Conservation (phyloP, 768 basidiomycete genomes). For the Auriscalpium orientale region DNA sequence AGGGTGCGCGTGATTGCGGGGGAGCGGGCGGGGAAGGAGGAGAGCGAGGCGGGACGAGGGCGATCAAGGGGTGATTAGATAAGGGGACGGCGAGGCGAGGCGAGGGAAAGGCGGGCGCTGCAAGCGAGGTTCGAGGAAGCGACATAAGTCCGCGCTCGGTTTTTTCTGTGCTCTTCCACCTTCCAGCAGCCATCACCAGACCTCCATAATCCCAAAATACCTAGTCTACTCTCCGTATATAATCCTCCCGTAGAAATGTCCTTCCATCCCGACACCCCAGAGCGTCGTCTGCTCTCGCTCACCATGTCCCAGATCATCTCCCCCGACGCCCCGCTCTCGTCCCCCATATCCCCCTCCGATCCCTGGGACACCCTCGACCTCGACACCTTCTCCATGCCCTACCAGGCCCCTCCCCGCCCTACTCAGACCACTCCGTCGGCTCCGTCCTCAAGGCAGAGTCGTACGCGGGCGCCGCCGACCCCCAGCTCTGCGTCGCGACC, state of each 20-base stretch:
- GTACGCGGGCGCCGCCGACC: slow-evolving; percentile 37
- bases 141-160: slow-evolving; percentile 1
- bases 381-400: slow-evolving; percentile 21
- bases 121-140: not conserved
- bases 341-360: slow-evolving; percentile 38
- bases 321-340: slow-evolving; percentile 50
- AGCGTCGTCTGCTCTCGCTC: slow-evolving; percentile 20
- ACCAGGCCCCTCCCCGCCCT: slow-evolving; percentile 28
- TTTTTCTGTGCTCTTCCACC: slow-evolving; percentile 10
- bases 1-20: no score
- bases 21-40: not conserved
- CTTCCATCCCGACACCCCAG: slow-evolving; percentile 7
- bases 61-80: not conserved
- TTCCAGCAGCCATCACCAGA: slow-evolving; percentile 15
- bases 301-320: slow-evolving; percentile 55
- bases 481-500: slow-evolving; percentile 55
- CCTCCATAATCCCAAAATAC: slow-evolving; percentile 10
- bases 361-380: slow-evolving; percentile 40
- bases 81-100: not conserved
- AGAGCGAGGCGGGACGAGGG: not conserved
- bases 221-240: slow-evolving; percentile 8
- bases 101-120: not conserved
- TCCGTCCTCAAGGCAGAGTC: slow-evolving; percentile 46
- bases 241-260: slow-evolving; percentile 13
- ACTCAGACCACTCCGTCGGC: slow-evolving; percentile 32